Evolutionary conservation across 208 protist genomes (phyloP).

Genomic region (Novymonas esmeraldas): DNA sequence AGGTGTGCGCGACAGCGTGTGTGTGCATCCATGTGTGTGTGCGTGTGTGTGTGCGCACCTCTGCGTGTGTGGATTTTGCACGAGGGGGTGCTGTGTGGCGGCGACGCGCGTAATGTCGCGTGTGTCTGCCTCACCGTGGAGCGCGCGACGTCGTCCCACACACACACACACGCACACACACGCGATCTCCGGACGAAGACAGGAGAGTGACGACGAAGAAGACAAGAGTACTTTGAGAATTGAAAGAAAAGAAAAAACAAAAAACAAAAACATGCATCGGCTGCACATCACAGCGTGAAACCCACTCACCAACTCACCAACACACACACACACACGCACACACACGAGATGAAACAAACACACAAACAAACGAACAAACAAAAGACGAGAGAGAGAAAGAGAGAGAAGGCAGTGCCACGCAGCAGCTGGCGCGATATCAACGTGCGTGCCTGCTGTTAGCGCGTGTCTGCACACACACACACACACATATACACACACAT

Average conservation of each 20-base stretch:
- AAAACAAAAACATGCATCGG: background rate
- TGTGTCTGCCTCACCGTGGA: no score
- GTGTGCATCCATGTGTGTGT: background rate
- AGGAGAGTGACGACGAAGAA: no score
- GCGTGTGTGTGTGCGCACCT: background rate
- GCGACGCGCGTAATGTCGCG: no score
- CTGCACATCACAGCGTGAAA: background rate
- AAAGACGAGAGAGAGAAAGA: constrained; percentile 10
- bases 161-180: no score
- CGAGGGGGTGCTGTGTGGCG: no score
- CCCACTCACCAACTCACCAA: no score
- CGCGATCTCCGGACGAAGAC: no score
- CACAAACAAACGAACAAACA: background rate
- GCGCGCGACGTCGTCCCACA: no score
- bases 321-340: background rate
- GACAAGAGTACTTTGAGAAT: no score
- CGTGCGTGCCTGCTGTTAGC: no score
- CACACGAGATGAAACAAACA: background rate
- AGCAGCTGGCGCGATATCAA: background rate
- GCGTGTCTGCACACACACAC: background rate
- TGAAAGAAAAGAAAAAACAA: background rate
- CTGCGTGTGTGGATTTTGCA: no score
- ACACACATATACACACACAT: background rate
- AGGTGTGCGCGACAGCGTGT: background rate
- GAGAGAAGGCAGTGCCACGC: background rate